Evolutionary conservation across 1,139 yeast species (phyloP).

Genomic region (Geotrichum carabidarum): DNA sequence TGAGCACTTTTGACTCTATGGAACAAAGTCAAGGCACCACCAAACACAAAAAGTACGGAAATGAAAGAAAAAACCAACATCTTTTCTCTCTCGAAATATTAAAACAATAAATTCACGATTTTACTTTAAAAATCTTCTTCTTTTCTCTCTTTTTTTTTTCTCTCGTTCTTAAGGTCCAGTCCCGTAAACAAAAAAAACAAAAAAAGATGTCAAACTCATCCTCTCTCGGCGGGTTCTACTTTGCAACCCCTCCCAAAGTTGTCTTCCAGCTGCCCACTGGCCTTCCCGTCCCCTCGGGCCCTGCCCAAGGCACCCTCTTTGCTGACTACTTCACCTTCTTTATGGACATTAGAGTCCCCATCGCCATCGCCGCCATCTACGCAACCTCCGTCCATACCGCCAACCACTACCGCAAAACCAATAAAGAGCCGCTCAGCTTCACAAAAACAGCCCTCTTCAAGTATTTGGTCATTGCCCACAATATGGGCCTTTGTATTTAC

Average conservation of each 20-base stretch:
- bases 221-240: slow-evolving; percentile 21
- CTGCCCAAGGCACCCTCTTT: slow-evolving; percentile 29
- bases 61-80: too few species aligned
- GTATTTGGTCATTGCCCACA: slow-evolving; percentile 56
- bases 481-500: slow-evolving; percentile 56
- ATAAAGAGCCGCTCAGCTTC: slow-evolving; percentile 52
- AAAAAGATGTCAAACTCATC: slow-evolving; percentile 1
- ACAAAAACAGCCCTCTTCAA: slow-evolving; percentile 49
- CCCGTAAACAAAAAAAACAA: not conserved
- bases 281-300: slow-evolving; percentile 31
- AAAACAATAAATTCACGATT: too few species aligned
- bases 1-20: too few species aligned
- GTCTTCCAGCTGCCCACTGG: slow-evolving; percentile 32
- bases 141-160: not conserved
- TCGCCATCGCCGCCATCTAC: slow-evolving; percentile 56
- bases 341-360: slow-evolving; percentile 46
- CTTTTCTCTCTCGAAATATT: too few species aligned
- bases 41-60: too few species aligned
- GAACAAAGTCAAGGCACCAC: too few species aligned
- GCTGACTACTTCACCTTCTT: slow-evolving; percentile 35
- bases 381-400: slow-evolving; percentile 55
- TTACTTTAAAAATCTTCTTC: not conserved
- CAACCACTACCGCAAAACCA: slow-evolving; percentile 44
- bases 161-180: not conserved
- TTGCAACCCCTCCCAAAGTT: slow-evolving; percentile 30